Evolutionary conservation across 2,329 filamentous ascomycete species (phyloP).

Genomic region (Venturiaceae sp.): DNA sequence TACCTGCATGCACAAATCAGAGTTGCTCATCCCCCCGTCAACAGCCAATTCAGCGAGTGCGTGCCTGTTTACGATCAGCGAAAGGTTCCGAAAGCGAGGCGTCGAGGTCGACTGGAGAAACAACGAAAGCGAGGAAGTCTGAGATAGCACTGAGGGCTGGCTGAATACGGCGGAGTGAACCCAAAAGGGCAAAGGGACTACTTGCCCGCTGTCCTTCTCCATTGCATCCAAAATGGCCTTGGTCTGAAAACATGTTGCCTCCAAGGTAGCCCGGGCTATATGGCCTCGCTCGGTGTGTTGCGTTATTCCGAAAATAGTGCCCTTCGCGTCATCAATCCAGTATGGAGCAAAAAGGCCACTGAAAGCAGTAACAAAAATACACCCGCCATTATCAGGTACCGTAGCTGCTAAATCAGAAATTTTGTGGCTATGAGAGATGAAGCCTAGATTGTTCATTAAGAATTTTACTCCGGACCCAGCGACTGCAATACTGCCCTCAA

Average conservation of each 20-base stretch:
- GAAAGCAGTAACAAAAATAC: conserved; percentile 82
- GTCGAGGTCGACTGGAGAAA: background rate
- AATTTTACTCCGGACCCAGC: conserved; percentile 70
- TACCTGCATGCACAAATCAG: conserved; percentile 77
- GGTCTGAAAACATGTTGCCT: conserved; percentile 87
- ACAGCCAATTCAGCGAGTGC: conserved; percentile 67
- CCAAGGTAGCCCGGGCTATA: conserved; percentile 79
- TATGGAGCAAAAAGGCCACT: conserved; percentile 87
- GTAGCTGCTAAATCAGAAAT: conserved; percentile 55
- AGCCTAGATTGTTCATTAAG: conserved; percentile 54
- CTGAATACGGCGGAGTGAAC: background rate
- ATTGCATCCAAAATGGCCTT: conserved; percentile 88
- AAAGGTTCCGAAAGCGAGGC: background rate
- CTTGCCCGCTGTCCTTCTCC: conserved; percentile 64
- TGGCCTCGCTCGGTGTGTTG: conserved; percentile 70
- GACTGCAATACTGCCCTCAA: conserved; percentile 77
- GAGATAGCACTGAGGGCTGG: background rate
- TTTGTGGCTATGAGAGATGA: conserved; percentile 51
- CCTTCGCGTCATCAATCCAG: conserved; percentile 89
- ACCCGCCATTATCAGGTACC: conserved; percentile 69
- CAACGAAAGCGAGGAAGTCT: background rate
- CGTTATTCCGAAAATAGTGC: conserved; percentile 39
- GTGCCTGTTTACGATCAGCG: conserved; percentile 29
- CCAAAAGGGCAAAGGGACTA: background rate
- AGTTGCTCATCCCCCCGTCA: conserved; percentile 84